phyloP scores from a whole-genome alignment of 2,329 filamentous ascomycete genomes.

The Botrytis tulipae region DNA sequence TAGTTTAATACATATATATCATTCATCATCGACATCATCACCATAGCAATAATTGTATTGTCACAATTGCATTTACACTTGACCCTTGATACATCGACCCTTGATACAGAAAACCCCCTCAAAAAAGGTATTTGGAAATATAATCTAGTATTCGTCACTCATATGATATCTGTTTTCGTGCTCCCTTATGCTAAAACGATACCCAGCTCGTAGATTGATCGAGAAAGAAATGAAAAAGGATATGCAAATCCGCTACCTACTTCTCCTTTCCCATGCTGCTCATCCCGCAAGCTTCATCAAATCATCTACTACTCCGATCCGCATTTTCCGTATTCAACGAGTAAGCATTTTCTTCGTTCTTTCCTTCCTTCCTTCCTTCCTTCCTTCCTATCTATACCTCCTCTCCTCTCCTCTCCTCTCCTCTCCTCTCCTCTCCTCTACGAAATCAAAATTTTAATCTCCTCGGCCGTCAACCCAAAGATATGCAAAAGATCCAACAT shows the following conservation, averaged over 20 bases:
- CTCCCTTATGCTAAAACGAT: not conserved
- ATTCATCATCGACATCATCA: not conserved
- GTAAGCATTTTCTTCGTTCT: not conserved
- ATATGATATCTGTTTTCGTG: not conserved
- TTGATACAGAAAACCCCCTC: too few species aligned
- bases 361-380: not conserved
- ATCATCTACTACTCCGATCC: not conserved
- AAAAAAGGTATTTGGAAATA: not conserved
- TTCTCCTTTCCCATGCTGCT: not conserved
- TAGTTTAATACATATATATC: not conserved
- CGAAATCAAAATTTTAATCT: conserved; percentile 50
- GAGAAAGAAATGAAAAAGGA: not conserved
- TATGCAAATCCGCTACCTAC: not conserved
- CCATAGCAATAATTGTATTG: not conserved
- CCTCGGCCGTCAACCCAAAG: conserved; percentile 68
- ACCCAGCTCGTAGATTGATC: not conserved
- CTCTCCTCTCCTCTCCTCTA: not conserved
- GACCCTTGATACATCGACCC: too few species aligned
- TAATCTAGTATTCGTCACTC: not conserved
- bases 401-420: not conserved
- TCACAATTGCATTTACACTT: not conserved
- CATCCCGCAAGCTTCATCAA: not conserved
- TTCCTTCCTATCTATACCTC: not conserved
- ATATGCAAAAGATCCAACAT: conserved; percentile 72
- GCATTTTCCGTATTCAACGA: not conserved